These are phyloP conservation scores for Antarctomyces pellizariae DNA, from an alignment of 495 filamentous ascomycete genomes.

Conservation along the genomic window DNA sequence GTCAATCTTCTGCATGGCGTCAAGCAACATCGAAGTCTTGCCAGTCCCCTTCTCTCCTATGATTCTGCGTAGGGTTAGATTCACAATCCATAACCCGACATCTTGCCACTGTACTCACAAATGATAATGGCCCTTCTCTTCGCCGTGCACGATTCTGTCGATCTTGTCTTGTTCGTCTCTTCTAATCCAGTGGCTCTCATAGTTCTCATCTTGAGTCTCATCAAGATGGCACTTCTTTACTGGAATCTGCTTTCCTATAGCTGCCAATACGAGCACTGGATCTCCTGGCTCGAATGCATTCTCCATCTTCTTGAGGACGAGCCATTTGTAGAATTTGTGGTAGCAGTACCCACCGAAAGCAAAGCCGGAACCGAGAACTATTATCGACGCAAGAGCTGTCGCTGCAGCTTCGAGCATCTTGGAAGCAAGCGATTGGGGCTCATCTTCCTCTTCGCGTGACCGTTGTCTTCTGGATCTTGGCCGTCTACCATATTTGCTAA, in stretches of 20 bases:
- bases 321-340: conserved; percentile 72
- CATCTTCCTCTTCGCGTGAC: not conserved
- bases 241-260: conserved; percentile 32
- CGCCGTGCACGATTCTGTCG: conserved; percentile 52
- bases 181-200: conserved; percentile 57
- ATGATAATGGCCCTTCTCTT: conserved; percentile 57
- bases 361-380: conserved; percentile 46
- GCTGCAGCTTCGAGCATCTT: conserved; percentile 73
- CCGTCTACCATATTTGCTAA: no score
- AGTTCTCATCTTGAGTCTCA: conserved; percentile 11
- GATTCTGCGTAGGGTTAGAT: no score
- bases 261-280: conserved; percentile 72
- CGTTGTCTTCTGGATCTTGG: not conserved
- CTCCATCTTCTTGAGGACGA: conserved; percentile 74
- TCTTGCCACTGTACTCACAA: no score
- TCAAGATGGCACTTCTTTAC: conserved; percentile 3
- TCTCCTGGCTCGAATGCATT: conserved; percentile 86
- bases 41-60: conserved; percentile 92
- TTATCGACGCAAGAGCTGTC: conserved; percentile 69
- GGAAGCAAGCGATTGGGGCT: conserved; percentile 14
- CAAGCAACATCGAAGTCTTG: conserved; percentile 85
- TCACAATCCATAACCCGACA: no score
- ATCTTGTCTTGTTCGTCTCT: conserved; percentile 61
- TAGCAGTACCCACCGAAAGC: conserved; percentile 65
- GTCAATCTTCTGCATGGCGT: conserved; percentile 76